Evolutionary conservation across 495 filamentous ascomycete genomes (phyloP).

Genomic region (Hypoxylon cercidicola): DNA sequence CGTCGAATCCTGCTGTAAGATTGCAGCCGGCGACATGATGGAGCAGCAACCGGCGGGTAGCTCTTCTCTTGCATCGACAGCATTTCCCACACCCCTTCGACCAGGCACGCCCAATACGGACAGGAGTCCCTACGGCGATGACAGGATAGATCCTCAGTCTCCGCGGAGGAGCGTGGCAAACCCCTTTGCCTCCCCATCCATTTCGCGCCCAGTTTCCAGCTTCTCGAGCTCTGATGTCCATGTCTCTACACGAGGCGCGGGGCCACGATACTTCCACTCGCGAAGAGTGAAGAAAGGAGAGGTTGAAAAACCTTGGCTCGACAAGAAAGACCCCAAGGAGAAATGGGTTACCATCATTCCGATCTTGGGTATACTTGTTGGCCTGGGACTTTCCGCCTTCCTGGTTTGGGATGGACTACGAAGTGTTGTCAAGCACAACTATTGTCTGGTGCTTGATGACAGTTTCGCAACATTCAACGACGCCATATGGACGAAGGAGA

Average conservation of each 20-base stretch:
- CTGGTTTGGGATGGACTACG: constrained; percentile 76
- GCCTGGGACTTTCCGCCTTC: constrained; percentile 71
- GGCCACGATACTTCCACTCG: constrained; percentile 77
- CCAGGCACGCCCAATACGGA: constrained; percentile 54
- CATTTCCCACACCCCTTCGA: constrained; percentile 49
- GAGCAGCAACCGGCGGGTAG: constrained; percentile 36
- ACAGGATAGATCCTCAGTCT: constrained; percentile 47
- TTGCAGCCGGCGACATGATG: constrained; percentile 17
- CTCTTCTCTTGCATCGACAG: constrained; percentile 42
- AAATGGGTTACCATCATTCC: constrained; percentile 88
- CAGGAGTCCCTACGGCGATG: constrained; percentile 50
- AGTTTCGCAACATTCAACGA: constrained; percentile 70
- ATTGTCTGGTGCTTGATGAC: constrained; percentile 77
- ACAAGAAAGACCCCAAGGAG: constrained; percentile 75
- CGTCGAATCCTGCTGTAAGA: background rate
- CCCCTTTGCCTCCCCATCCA: constrained; percentile 67
- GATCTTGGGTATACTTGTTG: constrained; percentile 71
- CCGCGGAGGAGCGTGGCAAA: constrained; percentile 52
- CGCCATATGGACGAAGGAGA: constrained; percentile 78
- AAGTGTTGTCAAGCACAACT: constrained; percentile 76
- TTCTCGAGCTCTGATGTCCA: constrained; percentile 61
- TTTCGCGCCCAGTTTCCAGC: constrained; percentile 64
- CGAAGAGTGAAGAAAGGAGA: constrained; percentile 75
- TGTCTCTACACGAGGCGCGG: constrained; percentile 46
- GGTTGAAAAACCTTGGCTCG: constrained; percentile 75